These are phyloP conservation scores for Kwoniella bestiolae DNA, from an alignment of 768 basidiomycete genomes.

Conservation along the genomic window DNA sequence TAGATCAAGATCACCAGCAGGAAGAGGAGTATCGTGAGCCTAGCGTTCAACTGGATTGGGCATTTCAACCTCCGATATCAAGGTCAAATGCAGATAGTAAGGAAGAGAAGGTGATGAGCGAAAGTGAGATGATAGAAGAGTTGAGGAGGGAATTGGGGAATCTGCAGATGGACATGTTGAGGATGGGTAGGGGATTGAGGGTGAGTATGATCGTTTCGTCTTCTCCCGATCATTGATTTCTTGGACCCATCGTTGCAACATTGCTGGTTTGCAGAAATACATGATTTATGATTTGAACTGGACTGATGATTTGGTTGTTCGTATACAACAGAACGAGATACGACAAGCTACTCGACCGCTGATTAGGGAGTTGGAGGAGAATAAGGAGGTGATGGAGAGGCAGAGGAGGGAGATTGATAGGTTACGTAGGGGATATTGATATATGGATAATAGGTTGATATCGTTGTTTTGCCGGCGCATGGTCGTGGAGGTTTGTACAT, in stretches of 20 bases:
- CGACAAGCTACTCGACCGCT: slow-evolving; percentile 22
- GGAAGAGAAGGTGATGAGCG: background rate
- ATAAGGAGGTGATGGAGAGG: slow-evolving; percentile 25
- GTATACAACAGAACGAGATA: slow-evolving; percentile 25
- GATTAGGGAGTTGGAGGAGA: slow-evolving; percentile 19
- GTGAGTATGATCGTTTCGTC: slow-evolving; percentile 12
- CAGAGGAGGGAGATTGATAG: slow-evolving; percentile 39
- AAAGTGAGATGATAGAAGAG: slow-evolving; percentile 16
- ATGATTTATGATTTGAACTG: too few relatives aligned
- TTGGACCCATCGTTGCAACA: too few relatives aligned
- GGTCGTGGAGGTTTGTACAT: too few relatives aligned
- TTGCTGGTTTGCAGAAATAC: too few relatives aligned
- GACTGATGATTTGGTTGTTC: background rate
- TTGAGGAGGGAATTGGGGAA: slow-evolving; percentile 26
- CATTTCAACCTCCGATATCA: background rate
- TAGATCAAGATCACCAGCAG: background rate
- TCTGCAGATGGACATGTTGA: slow-evolving; percentile 38
- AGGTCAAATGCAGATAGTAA: background rate
- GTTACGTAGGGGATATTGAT: slow-evolving; percentile 29
- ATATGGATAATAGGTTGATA: background rate
- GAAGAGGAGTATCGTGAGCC: slow-evolving; percentile 5
- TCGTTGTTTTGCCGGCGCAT: too few relatives aligned
- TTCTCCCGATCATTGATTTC: background rate
- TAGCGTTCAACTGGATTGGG: slow-evolving; percentile 30
- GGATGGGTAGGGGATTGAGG: slow-evolving; percentile 31